Conservation (phyloP, 2,329 filamentous ascomycete genomes). For the Pseudogymnoascus sp. region DNA sequence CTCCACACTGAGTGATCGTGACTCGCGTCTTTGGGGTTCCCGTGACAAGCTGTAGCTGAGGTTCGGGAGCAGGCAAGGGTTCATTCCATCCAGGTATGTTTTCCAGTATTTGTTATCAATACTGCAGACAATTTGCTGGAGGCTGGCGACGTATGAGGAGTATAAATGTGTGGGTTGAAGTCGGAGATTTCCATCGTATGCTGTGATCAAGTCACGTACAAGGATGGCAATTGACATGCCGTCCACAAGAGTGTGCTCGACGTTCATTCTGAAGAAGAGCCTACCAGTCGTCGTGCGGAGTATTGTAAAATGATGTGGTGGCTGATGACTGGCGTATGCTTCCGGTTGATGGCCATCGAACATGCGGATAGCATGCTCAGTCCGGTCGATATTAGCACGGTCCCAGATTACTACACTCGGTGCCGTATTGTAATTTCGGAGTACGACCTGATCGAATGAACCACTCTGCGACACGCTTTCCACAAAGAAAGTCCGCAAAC, state of each 20-base stretch:
- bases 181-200: conserved; percentile 34
- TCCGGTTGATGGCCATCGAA: conserved; percentile 10
- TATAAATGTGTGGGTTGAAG: conserved; percentile 14
- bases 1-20: conserved; percentile 17
- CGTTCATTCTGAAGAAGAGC: conserved; percentile 38
- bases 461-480: conserved; percentile 15
- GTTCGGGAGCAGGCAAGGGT: conserved; percentile 32
- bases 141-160: conserved; percentile 24
- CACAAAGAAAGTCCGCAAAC: conserved; percentile 26
- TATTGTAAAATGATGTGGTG: conserved; percentile 39
- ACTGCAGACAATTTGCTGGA: conserved; percentile 32
- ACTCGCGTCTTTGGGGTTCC: background rate
- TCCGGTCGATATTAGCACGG: background rate
- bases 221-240: conserved; percentile 40
- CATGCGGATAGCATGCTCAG: background rate
- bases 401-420: background rate
- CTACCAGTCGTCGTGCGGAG: conserved; percentile 33
- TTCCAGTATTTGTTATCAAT: conserved; percentile 27
- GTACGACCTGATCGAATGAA: conserved; percentile 23
- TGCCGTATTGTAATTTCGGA: conserved; percentile 10
- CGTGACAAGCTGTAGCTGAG: background rate
- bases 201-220: conserved; percentile 36
- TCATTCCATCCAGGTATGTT: conserved; percentile 21
- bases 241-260: conserved; percentile 43
- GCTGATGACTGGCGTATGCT: conserved; percentile 11